phyloP scores from a whole-genome alignment of 2,329 filamentous ascomycete species.

The Arthroderma uncinatum region DNA sequence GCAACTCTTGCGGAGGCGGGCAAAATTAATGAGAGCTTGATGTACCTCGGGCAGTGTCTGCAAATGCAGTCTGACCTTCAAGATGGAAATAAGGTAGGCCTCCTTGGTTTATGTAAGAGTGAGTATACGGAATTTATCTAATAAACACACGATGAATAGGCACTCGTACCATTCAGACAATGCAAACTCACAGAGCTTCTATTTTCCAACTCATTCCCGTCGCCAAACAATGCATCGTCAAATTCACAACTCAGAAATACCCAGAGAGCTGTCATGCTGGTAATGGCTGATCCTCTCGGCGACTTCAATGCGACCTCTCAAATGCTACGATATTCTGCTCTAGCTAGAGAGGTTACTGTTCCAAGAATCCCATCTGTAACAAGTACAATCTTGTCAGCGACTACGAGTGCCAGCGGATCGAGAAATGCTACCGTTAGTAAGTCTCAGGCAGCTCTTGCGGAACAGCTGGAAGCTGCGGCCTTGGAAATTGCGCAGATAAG shows the following conservation, averaged over 20 bases:
- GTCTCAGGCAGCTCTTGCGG: slow-evolving; percentile 31
- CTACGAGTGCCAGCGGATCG: slow-evolving; percentile 23
- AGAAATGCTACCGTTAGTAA: slow-evolving; percentile 24
- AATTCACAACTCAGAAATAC: slow-evolving; percentile 40
- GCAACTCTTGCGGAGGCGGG: slow-evolving; percentile 88
- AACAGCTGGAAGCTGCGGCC: slow-evolving; percentile 72
- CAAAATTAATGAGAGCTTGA: slow-evolving; percentile 96
- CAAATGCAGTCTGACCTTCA: slow-evolving; percentile 83
- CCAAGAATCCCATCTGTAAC: slow-evolving; percentile 77
- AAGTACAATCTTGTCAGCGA: slow-evolving; percentile 48
- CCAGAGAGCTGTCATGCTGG: slow-evolving; percentile 89
- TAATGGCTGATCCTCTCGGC: slow-evolving; percentile 82
- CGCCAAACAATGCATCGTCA: slow-evolving; percentile 38
- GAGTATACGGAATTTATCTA: background rate
- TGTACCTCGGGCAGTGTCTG: slow-evolving; percentile 95
- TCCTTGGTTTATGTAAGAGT: slow-evolving; percentile 2
- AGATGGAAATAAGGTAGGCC: slow-evolving; percentile 57
- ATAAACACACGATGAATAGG: slow-evolving; percentile 32
- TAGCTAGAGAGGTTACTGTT: slow-evolving; percentile 86
- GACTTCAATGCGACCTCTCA: slow-evolving; percentile 97
- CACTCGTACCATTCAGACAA: slow-evolving; percentile 66
- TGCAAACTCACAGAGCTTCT: slow-evolving; percentile 77
- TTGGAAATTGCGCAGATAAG: slow-evolving; percentile 69
- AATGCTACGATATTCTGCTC: slow-evolving; percentile 84
- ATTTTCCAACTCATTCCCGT: slow-evolving; percentile 80